These are phyloP conservation scores for Dactylis glomerata DNA, from an alignment of 176 grass and related monocot genomes.

Conservation along the genomic window DNA sequence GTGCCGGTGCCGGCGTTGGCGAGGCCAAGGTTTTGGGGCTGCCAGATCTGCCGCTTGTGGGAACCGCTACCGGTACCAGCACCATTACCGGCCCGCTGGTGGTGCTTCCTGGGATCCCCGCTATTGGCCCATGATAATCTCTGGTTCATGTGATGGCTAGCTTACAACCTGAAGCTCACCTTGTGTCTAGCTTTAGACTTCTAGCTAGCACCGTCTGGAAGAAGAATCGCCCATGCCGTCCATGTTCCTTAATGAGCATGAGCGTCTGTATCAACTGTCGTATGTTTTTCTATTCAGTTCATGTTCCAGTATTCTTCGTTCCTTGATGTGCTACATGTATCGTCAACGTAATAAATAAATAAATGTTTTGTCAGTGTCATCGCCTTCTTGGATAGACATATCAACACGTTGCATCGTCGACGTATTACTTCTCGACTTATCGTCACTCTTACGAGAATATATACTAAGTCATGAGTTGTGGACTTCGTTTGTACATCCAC, in stretches of 20 bases:
- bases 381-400: too few relatives aligned
- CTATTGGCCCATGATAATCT: neutral
- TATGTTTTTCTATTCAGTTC: too few relatives aligned
- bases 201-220: neutral
- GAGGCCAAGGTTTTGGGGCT: neutral
- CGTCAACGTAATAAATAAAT: neutral
- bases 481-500: too few relatives aligned
- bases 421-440: too few relatives aligned
- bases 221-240: neutral
- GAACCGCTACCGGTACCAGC: neutral
- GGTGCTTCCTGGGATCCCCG: neutral
- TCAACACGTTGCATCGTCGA: too few relatives aligned
- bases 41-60: neutral
- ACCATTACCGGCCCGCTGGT: neutral
- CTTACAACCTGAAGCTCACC: neutral
- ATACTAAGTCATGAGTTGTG: too few relatives aligned
- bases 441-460: too few relatives aligned
- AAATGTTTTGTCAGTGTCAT: too few relatives aligned
- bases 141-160: neutral
- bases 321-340: neutral
- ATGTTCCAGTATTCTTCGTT: neutral
- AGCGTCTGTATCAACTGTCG: too few relatives aligned
- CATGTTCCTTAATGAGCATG: too few relatives aligned
- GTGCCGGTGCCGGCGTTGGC: neutral
- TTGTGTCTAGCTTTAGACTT: neutral